Evolutionary conservation across 495 filamentous ascomycete species (phyloP).

Genomic region (Hypomontagnella monticulosa): DNA sequence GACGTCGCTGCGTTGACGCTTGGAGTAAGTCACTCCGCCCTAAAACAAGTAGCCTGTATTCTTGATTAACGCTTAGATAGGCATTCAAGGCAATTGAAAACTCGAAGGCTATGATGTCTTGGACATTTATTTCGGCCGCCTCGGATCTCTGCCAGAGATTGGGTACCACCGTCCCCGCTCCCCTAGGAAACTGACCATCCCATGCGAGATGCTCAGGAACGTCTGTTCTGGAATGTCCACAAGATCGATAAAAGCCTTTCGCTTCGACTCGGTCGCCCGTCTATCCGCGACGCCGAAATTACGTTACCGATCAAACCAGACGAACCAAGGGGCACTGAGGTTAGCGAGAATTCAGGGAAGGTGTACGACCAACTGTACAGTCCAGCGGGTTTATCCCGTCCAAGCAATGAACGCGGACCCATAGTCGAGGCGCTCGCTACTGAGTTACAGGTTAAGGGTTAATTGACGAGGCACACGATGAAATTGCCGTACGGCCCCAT

Average conservation of each 20-base stretch:
- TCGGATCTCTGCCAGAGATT: conserved; percentile 11
- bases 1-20: conserved; percentile 8
- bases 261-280: conserved; percentile 3
- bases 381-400: conserved; percentile 1
- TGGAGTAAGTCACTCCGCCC: not conserved
- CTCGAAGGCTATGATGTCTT: conserved; percentile 1
- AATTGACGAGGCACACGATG: not conserved
- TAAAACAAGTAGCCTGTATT: not conserved
- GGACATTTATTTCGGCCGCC: conserved; percentile 8
- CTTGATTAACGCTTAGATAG: not conserved
- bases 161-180: conserved; percentile 4
- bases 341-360: conserved; percentile 9
- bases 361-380: conserved; percentile 16
- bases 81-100: conserved; percentile 11
- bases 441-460: not conserved
- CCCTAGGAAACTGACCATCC: not conserved
- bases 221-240: conserved; percentile 8
- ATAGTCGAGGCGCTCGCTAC: not conserved
- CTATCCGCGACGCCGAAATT: conserved; percentile 11
- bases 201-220: conserved; percentile 6
- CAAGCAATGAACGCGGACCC: not conserved
- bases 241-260: conserved; percentile 6
- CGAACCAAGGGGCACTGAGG: not conserved
- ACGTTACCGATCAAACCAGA: not conserved
- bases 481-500: conserved; percentile 3